These are phyloP conservation scores for Kalmusia sp. DNA, from an alignment of 2,329 filamentous ascomycete species.

Conservation along the genomic window DNA sequence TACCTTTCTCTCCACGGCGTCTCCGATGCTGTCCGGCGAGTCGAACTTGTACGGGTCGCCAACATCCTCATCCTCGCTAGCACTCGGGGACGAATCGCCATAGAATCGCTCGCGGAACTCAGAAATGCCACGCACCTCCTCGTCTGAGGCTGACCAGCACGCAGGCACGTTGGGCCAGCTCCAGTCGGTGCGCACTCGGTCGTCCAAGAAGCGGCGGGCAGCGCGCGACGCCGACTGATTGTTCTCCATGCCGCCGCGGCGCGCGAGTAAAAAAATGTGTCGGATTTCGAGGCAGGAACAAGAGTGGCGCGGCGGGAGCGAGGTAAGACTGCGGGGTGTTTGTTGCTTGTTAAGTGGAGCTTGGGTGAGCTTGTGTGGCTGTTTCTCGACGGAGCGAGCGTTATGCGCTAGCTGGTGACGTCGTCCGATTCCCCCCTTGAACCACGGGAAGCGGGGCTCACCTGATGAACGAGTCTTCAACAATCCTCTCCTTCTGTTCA, in stretches of 20 bases:
- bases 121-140: constrained; percentile 38
- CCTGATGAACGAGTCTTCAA: too few species aligned
- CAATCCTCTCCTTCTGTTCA: too few species aligned
- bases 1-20: constrained; percentile 40
- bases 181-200: constrained; percentile 55
- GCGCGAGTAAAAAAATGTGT: constrained; percentile 1
- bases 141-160: constrained; percentile 42
- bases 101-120: constrained; percentile 55
- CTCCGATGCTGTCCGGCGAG: constrained; percentile 52
- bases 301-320: background rate
- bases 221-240: constrained; percentile 53
- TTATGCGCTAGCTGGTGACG: constrained; percentile 4
- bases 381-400: background rate
- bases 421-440: background rate
- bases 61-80: constrained; percentile 20
- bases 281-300: background rate
- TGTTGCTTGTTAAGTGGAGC: constrained; percentile 11
- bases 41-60: constrained; percentile 52
- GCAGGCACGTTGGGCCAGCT: constrained; percentile 45
- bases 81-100: constrained; percentile 40
- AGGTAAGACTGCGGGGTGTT: background rate
- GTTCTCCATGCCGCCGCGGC: constrained; percentile 33
- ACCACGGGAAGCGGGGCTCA: background rate
- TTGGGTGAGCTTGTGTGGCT: constrained; percentile 6
- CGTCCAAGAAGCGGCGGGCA: constrained; percentile 50